A percentile compares a stretch with the other conserved stretches of the same genome.
These are phyloP conservation scores for Solanum boliviense DNA, from an alignment of 257 asterid genomes.

Conservation along the genomic window DNA sequence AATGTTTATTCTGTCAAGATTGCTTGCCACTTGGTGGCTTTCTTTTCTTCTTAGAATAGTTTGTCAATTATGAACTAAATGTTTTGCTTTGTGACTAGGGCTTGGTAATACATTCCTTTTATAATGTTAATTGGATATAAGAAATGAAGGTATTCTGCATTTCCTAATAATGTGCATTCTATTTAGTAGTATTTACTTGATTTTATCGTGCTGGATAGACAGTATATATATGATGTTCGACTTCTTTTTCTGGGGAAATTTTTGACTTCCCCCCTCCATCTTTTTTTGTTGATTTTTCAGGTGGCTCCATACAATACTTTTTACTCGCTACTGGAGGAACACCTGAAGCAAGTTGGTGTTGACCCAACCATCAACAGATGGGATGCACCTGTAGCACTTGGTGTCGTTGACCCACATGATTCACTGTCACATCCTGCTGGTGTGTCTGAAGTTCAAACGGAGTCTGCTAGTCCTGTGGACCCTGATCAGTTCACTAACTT, in stretches of 20 bases:
- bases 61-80: not conserved
- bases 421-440: slow-evolving; percentile 98
- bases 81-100: not conserved
- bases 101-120: not conserved
- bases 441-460: slow-evolving; percentile 84
- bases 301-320: slow-evolving; percentile 87
- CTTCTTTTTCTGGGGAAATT: not conserved
- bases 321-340: slow-evolving; percentile 78
- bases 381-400: slow-evolving; percentile 82
- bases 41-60: not conserved
- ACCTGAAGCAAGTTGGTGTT: slow-evolving; percentile 76
- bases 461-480: slow-evolving; percentile 72
- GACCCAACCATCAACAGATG: slow-evolving; percentile 71
- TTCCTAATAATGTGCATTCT: not conserved
- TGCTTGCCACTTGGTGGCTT: not conserved
- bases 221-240: not conserved
- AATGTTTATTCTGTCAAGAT: not conserved
- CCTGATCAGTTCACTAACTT: slow-evolving; percentile 77
- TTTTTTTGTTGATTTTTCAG: slow-evolving; percentile 21
- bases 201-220: not conserved
- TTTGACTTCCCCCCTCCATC: not conserved
- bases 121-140: not conserved
- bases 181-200: not conserved
- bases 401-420: slow-evolving; percentile 91
- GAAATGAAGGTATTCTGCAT: not conserved